Evolutionary conservation across 441 rosid species (phyloP).

Genomic region (Erodium texanum): DNA sequence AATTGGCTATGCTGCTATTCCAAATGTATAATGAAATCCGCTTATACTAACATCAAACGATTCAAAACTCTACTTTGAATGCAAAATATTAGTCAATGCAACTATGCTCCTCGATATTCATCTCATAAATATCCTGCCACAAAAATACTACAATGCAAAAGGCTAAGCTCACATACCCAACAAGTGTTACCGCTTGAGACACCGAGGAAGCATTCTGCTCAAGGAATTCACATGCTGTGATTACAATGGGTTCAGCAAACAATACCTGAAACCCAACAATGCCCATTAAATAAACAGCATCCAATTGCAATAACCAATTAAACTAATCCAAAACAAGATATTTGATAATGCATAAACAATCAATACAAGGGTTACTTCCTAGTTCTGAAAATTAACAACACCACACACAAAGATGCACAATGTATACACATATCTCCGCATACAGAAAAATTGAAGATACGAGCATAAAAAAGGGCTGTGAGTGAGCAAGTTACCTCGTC

Average conservation of each 20-base stretch:
- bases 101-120: no score
- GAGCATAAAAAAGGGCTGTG: no score
- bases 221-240: constrained; percentile 88
- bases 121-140: not conserved
- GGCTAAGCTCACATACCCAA: constrained; percentile 48
- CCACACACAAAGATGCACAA: not conserved
- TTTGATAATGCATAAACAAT: not conserved
- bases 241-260: constrained; percentile 82
- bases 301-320: not conserved
- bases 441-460: no score
- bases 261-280: constrained; percentile 42
- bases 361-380: not conserved
- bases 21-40: not conserved
- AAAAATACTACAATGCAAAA: not conserved
- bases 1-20: not conserved
- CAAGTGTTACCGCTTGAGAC: constrained; percentile 66
- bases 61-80: not conserved
- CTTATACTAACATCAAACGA: not conserved
- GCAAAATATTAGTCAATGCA: no score
- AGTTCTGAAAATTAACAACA: not conserved
- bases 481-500: constrained; percentile 59
- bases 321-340: not conserved
- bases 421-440: no score
- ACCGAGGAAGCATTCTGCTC: constrained; percentile 83
- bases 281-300: not conserved